Conservation (phyloP, 1,284 basidiomycete genomes). For the Nidula niveotomentosa region DNA sequence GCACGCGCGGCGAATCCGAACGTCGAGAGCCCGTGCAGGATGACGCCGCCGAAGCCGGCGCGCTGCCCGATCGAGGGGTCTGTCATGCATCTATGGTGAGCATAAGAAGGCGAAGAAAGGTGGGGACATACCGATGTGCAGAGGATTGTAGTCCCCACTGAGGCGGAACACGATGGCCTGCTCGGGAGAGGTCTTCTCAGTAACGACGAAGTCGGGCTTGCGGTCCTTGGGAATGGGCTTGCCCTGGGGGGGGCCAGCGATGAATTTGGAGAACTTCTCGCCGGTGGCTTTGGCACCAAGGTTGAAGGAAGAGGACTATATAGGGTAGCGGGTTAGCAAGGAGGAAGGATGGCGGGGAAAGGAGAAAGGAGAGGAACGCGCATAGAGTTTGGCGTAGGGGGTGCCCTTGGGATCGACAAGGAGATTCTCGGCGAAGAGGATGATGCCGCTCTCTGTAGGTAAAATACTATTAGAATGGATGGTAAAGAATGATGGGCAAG, state of each 20-base stretch:
- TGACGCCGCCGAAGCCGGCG: conserved; percentile 77
- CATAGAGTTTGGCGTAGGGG: conserved; percentile 73
- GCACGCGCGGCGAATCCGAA: conserved; percentile 80
- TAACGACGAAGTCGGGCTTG: conserved; percentile 67
- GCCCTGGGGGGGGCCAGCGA: conserved; percentile 66
- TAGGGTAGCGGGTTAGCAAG: not conserved
- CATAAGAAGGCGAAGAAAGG: not conserved
- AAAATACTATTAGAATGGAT: not conserved
- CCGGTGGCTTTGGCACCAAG: conserved; percentile 75
- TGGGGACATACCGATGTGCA: conserved; percentile 68
- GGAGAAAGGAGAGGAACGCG: conserved; percentile 26
- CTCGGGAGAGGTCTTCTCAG: conserved; percentile 69
- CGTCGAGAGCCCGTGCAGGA: conserved; percentile 80
- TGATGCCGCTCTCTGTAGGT: conserved; percentile 68
- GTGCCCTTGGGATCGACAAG: conserved; percentile 65
- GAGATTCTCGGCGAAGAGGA: conserved; percentile 62
- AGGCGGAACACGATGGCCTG: conserved; percentile 81
- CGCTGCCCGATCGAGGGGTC: conserved; percentile 71
- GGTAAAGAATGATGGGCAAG: not conserved
- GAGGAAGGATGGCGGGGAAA: too few species aligned
- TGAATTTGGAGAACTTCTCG: conserved; percentile 64
- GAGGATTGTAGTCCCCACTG: conserved; percentile 83
- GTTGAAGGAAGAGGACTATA: conserved; percentile 69
- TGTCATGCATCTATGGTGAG: conserved; percentile 20
- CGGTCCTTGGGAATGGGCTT: conserved; percentile 69